Evolutionary conservation across 306 rosid genomes (phyloP).

Genomic region (Hippophae tibetana): DNA sequence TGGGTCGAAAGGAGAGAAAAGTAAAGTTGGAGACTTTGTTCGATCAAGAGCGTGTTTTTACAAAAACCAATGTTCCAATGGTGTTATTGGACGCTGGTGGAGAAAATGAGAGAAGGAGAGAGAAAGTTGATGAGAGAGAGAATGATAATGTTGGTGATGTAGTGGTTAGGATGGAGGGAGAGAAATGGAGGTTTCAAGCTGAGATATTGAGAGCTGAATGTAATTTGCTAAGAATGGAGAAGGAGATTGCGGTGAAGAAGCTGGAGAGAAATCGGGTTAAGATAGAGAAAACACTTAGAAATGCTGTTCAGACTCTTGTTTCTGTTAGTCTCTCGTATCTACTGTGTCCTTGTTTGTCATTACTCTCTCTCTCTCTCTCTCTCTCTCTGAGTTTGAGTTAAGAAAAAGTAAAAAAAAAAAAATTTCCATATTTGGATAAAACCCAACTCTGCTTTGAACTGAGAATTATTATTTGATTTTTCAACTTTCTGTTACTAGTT

Average conservation of each 20-base stretch:
- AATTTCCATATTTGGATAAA: too few species aligned
- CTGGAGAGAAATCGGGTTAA: constrained; percentile 41
- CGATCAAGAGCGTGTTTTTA: constrained; percentile 39
- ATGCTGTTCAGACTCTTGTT: constrained; percentile 58
- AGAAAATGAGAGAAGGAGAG: constrained; percentile 40
- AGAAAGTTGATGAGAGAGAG: constrained; percentile 37
- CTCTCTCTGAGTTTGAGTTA: background rate
- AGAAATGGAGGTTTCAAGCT: constrained; percentile 84
- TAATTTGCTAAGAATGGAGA: constrained; percentile 86
- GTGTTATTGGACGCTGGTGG: constrained; percentile 37
- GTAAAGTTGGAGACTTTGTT: constrained; percentile 52
- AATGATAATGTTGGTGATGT: constrained; percentile 5
- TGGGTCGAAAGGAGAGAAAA: constrained; percentile 20
- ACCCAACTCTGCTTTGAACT: too few species aligned
- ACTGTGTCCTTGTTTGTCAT: background rate
- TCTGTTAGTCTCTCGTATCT: constrained; percentile 42
- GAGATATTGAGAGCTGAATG: constrained; percentile 96
- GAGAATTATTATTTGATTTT: too few species aligned
- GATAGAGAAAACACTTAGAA: constrained; percentile 53
- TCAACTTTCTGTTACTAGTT: too few species aligned
- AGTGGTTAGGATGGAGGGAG: constrained; percentile 38
- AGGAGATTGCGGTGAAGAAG: constrained; percentile 60
- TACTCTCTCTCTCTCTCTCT: background rate
- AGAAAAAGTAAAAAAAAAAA: background rate
- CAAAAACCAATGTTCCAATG: constrained; percentile 27